These are phyloP conservation scores for Nitzschia sp. DNA, from an alignment of 108 stramenopile genomes.

Conservation along the genomic window DNA sequence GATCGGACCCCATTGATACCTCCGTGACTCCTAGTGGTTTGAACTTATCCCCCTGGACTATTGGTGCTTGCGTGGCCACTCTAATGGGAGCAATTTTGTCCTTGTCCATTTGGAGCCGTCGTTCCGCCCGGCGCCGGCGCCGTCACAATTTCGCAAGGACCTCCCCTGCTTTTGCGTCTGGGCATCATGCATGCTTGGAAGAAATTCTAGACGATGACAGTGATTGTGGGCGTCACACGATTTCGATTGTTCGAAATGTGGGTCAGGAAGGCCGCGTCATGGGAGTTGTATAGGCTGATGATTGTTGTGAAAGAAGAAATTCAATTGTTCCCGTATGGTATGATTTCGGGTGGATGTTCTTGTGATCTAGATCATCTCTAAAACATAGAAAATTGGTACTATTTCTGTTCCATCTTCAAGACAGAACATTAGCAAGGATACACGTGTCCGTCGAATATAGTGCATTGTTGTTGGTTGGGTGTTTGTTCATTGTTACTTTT, in stretches of 20 bases:
- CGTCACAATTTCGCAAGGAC: conserved; percentile 9
- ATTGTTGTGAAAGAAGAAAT: background rate
- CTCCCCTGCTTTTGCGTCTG: no score
- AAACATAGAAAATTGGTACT: background rate
- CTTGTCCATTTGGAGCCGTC: conserved; percentile 35
- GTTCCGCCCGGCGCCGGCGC: conserved; percentile 23
- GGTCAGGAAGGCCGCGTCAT: no score
- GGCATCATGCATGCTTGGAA: no score
- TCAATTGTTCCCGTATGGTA: background rate
- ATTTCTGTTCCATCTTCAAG: no score
- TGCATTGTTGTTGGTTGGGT: no score
- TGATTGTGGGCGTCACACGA: no score
- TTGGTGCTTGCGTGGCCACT: conserved; percentile 45
- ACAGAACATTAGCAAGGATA: no score
- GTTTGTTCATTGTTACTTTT: background rate
- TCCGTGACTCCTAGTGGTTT: conserved; percentile 4
- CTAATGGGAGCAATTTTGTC: conserved; percentile 42
- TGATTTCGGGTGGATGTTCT: no score
- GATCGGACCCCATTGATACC: background rate
- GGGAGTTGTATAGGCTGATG: no score
- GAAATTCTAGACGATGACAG: no score
- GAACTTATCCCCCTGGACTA: conserved; percentile 37
- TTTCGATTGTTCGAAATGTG: no score
- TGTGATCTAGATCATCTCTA: background rate
- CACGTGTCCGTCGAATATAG: no score